Percentiles rank a stretch among this genome's conserved stretches.
phyloP scores from a whole-genome alignment of 164 flowering plant species.

The Liriodendron chinense region DNA sequence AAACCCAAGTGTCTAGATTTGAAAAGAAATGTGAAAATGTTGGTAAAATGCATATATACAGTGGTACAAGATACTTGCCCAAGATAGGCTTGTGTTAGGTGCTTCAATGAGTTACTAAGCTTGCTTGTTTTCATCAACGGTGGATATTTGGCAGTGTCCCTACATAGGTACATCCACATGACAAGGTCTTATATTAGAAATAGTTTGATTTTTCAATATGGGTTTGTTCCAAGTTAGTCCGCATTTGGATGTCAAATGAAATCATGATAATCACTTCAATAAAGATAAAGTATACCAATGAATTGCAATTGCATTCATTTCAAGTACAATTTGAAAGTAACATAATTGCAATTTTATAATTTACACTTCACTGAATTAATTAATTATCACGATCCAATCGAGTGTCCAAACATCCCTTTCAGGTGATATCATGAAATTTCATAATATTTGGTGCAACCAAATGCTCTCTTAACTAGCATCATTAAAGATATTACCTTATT shows the following conservation, averaged over 20 bases:
- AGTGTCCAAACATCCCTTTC: too few relatives aligned
- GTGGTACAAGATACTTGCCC: constrained; percentile 43
- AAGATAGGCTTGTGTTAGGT: constrained; percentile 74
- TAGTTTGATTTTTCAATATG: too few relatives aligned
- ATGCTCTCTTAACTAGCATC: not conserved
- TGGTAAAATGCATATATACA: not conserved
- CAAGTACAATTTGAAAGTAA: not conserved
- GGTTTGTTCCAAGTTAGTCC: too few relatives aligned
- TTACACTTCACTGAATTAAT: too few relatives aligned
- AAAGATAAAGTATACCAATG: not conserved
- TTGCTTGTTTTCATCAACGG: constrained; percentile 95
- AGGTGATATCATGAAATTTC: too few relatives aligned
- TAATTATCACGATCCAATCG: too few relatives aligned
- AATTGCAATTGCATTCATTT: not conserved
- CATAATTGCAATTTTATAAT: too few relatives aligned
- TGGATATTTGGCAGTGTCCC: constrained; percentile 89
- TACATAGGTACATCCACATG: constrained; percentile 15
- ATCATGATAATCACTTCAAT: too few relatives aligned
- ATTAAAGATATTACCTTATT: constrained; percentile 47
- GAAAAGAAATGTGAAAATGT: not conserved
- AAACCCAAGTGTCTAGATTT: not conserved
- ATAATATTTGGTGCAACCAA: too few relatives aligned
- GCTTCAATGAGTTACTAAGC: constrained; percentile 90
- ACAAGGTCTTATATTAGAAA: not conserved
- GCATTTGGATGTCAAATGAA: too few relatives aligned